Conservation (phyloP, 2,329 filamentous ascomycete genomes). For the Colletotrichum nymphaeae region DNA sequence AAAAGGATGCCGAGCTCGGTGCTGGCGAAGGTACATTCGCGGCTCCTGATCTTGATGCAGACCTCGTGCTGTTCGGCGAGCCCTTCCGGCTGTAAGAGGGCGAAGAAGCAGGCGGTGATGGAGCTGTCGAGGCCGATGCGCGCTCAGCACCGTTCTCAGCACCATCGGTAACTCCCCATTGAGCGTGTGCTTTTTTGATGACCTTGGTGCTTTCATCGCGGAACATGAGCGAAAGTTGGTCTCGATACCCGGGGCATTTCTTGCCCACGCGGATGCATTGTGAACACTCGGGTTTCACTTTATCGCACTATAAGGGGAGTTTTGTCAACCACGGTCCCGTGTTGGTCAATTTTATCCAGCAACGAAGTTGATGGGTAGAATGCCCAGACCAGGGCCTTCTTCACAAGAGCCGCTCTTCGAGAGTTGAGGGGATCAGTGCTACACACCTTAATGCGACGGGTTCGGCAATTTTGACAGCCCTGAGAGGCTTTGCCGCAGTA, state of each 20-base stretch:
- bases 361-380: neutral
- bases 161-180: conserved; percentile 51
- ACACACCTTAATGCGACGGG: conserved; percentile 65
- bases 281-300: conserved; percentile 68
- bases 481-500: conserved; percentile 68
- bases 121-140: conserved; percentile 7
- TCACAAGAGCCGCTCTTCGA: neutral
- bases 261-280: conserved; percentile 71
- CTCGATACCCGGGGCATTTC: conserved; percentile 72
- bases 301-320: conserved; percentile 65
- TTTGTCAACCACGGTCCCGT: neutral
- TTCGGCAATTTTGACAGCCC: conserved; percentile 65
- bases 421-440: neutral
- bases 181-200: conserved; percentile 67
- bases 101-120: conserved; percentile 41
- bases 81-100: conserved; percentile 26
- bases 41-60: neutral
- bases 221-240: conserved; percentile 74
- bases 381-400: neutral
- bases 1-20: conserved; percentile 33
- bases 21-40: neutral
- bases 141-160: neutral
- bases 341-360: neutral
- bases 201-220: conserved; percentile 74
- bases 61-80: conserved; percentile 9